Conservation (phyloP, 2,329 filamentous ascomycete genomes). For the Didymella lethalis region DNA sequence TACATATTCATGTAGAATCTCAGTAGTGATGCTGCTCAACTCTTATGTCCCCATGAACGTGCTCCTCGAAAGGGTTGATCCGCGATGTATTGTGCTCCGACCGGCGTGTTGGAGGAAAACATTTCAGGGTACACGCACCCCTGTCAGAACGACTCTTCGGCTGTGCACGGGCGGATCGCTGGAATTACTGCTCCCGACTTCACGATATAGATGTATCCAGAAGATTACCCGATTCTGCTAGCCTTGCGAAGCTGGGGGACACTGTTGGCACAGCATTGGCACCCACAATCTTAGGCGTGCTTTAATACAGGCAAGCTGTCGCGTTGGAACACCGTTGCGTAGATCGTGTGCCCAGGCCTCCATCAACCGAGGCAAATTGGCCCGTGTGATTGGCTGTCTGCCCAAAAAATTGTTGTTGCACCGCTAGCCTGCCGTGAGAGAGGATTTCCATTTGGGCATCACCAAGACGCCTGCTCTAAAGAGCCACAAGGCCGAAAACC, state of each 20-base stretch:
- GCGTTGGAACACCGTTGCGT: constrained; percentile 7
- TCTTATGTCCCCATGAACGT: neutral
- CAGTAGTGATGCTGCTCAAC: neutral
- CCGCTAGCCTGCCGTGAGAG: constrained; percentile 22
- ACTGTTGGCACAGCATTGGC: constrained; percentile 11
- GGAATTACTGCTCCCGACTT: constrained; percentile 3
- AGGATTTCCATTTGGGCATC: constrained; percentile 23
- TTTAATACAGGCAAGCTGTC: constrained; percentile 5
- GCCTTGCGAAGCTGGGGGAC: constrained; percentile 21
- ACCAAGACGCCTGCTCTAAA: constrained; percentile 33
- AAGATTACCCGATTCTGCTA: constrained; percentile 15
- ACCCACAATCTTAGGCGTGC: constrained; percentile 7
- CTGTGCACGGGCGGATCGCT: constrained; percentile 8
- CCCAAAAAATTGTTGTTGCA: constrained; percentile 21
- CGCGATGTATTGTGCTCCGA: neutral
- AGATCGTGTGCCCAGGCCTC: constrained; percentile 21
- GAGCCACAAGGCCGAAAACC: constrained; percentile 33
- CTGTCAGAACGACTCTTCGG: constrained; percentile 9
- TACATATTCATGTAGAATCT: neutral
- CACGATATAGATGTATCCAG: constrained; percentile 2
- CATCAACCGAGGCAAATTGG: constrained; percentile 32
- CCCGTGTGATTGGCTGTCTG: constrained; percentile 25
- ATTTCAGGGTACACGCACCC: constrained; percentile 16
- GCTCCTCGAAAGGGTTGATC: neutral
- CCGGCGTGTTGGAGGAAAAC: neutral